These are phyloP conservation scores for Colletotrichum sp. DNA, from an alignment of 2,329 filamentous ascomycete genomes.

Conservation along the genomic window DNA sequence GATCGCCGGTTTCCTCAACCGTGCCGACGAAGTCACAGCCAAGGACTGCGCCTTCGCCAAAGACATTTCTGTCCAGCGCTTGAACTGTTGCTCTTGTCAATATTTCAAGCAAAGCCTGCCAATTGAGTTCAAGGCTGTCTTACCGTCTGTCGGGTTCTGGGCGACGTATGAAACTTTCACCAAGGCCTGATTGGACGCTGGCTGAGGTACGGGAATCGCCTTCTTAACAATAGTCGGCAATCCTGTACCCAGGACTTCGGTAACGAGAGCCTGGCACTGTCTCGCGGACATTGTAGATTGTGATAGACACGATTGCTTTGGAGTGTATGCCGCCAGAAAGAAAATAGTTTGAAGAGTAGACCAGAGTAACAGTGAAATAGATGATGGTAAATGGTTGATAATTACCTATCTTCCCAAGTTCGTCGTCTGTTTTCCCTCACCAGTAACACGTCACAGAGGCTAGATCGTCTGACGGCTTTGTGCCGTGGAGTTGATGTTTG, in stretches of 20 bases:
- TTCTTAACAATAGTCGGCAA: background rate
- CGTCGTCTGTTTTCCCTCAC: too few relatives aligned
- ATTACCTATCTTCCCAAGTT: background rate
- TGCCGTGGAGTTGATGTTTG: too few relatives aligned
- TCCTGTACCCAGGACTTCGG: background rate
- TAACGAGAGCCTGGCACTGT: slow-evolving; percentile 7
- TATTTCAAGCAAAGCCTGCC: background rate
- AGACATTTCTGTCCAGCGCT: slow-evolving; percentile 37
- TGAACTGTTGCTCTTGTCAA: slow-evolving; percentile 26
- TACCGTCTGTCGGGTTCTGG: slow-evolving; percentile 31
- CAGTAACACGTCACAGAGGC: too few relatives aligned
- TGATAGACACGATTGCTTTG: background rate
- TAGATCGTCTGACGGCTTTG: too few relatives aligned
- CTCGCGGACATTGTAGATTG: background rate
- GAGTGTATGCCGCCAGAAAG: background rate
- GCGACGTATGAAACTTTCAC: slow-evolving; percentile 27
- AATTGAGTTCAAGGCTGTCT: background rate
- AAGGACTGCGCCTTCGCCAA: slow-evolving; percentile 37
- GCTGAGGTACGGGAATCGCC: slow-evolving; percentile 2
- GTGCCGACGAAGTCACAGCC: too few relatives aligned
- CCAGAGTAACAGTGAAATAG: background rate
- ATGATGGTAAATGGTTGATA: background rate
- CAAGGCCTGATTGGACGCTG: slow-evolving; percentile 22
- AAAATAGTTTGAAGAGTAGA: background rate
- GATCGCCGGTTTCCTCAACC: slow-evolving; percentile 26